phyloP scores from a whole-genome alignment of 2,329 filamentous ascomycete species.

The Neoscytalidium dimidiatum region DNA sequence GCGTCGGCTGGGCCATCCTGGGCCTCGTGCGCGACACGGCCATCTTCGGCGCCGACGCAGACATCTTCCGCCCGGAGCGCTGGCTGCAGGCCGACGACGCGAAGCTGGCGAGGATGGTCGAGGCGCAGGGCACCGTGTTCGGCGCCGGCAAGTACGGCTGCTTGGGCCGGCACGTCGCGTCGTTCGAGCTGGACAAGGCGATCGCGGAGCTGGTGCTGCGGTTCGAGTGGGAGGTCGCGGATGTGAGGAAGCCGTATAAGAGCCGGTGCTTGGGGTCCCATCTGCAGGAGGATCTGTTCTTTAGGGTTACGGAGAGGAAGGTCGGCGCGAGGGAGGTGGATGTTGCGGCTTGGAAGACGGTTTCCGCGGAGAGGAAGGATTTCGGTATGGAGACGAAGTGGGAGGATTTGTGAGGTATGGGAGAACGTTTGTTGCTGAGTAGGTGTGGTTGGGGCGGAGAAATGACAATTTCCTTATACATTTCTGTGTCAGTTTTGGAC shows the following conservation, averaged over 20 bases:
- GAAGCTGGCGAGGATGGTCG: slow-evolving; percentile 31
- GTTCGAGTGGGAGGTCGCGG: not conserved
- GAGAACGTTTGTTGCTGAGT: too few relatives aligned
- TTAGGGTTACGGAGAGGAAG: slow-evolving; percentile 20
- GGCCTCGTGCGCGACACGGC: slow-evolving; percentile 37
- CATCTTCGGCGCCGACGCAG: slow-evolving; percentile 39
- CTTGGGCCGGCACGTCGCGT: slow-evolving; percentile 35
- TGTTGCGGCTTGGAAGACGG: slow-evolving; percentile 12
- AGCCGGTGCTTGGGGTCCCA: slow-evolving; percentile 27
- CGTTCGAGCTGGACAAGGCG: slow-evolving; percentile 42
- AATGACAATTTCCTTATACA: too few relatives aligned
- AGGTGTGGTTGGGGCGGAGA: too few relatives aligned
- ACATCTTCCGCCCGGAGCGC: slow-evolving; percentile 41
- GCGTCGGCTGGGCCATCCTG: slow-evolving; percentile 43
- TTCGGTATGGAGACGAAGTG: slow-evolving; percentile 9
- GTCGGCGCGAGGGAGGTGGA: not conserved
- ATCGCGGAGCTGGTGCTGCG: slow-evolving; percentile 39
- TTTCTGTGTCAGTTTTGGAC: too few relatives aligned
- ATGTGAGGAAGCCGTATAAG: slow-evolving; percentile 29
- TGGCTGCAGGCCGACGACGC: slow-evolving; percentile 33
- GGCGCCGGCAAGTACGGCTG: slow-evolving; percentile 39
- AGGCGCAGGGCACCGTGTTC: slow-evolving; percentile 38
- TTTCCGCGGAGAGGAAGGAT: not conserved
- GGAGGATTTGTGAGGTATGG: slow-evolving; percentile 5
- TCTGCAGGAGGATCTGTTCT: slow-evolving; percentile 23